Percentiles rank a stretch among this genome's conserved stretches.
Evolutionary conservation across 495 filamentous ascomycete genomes (phyloP).

Genomic region (Penicillium lividum): DNA sequence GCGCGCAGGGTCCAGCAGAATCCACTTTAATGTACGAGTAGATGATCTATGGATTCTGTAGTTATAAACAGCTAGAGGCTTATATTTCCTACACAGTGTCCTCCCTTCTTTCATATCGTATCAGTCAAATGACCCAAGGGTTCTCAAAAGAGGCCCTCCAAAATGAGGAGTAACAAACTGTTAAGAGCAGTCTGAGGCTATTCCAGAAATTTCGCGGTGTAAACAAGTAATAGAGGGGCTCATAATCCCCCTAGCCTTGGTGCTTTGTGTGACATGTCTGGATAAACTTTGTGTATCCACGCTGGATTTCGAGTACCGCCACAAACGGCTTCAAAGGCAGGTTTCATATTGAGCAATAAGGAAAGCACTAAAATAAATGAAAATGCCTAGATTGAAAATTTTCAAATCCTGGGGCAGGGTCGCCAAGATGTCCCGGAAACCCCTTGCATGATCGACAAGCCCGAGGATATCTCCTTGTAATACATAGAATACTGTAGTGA

Average conservation of each 20-base stretch:
- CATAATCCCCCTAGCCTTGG: too few relatives aligned
- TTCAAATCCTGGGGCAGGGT: neutral
- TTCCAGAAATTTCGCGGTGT: too few relatives aligned
- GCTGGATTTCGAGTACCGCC: neutral
- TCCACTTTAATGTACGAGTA: neutral
- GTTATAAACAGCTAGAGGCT: too few relatives aligned
- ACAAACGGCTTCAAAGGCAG: neutral
- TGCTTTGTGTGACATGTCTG: too few relatives aligned
- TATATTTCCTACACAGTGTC: too few relatives aligned
- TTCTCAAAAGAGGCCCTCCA: neutral
- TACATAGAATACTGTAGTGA: conserved; percentile 5
- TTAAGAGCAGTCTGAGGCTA: too few relatives aligned
- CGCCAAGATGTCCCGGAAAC: conserved; percentile 1
- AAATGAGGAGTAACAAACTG: neutral
- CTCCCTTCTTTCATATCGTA: too few relatives aligned
- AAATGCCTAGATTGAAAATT: neutral
- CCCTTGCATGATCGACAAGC: conserved; percentile 21
- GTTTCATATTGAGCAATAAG: neutral
- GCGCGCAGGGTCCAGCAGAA: neutral
- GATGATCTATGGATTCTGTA: neutral
- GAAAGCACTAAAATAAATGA: neutral
- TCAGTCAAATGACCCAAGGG: too few relatives aligned
- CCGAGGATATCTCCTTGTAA: conserved; percentile 6
- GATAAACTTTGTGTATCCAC: neutral
- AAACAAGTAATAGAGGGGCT: too few relatives aligned